Evolutionary conservation across 2,329 filamentous ascomycete genomes (phyloP), one percentile per base, ranked within the genome.

Genomic region (Fusarium marasasianum): DNA sequence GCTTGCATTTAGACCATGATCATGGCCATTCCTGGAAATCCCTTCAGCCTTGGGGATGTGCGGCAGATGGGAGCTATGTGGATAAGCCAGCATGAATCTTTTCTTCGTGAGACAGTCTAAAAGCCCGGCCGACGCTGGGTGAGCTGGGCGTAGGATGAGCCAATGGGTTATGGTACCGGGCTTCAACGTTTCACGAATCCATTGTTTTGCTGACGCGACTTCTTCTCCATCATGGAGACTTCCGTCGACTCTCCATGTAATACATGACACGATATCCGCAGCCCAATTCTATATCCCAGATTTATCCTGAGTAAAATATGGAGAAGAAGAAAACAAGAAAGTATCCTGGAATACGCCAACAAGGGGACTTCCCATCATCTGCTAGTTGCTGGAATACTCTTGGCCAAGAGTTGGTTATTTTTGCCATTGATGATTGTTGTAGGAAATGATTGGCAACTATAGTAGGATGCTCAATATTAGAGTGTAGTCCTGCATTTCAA

Each of bases 101-200:
- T 51, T 33, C 26, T 33, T 29, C 43, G 47, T 66, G 54, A 61
- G 48, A 41, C 66, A 55, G 35, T 51, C 47, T 48, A 48, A 35
- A 35, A 62, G 61, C 48, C 63, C 14, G 56, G 33, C 37, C 58
- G 56, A 59, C 35, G 51, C 60, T 55, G 54, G 26, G 45, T 63
- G 69, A 76, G 66, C 63, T 59, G 41, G 66, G 35, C 45, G 40
- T 26, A 47, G 48, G 45, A 45, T 50, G 48, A 74, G 47, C 38
- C 50, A 54, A 40, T 69, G 43, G 44, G 58, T 63, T 48, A 66
- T 64, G 68, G 68, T 66, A 57, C 33, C 6, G 26, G 64, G 57
- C 60, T 43, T 45, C 57, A 45, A 74, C 64, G 64, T 77, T 75
- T 76, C 69, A 75, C 66, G 43, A 45, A 54, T 61, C 45, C 53